Percentiles rank a stretch among this genome's conserved stretches.
Conservation (phyloP, 257 asterid genomes). For the Jaltomata sinuosa region DNA sequence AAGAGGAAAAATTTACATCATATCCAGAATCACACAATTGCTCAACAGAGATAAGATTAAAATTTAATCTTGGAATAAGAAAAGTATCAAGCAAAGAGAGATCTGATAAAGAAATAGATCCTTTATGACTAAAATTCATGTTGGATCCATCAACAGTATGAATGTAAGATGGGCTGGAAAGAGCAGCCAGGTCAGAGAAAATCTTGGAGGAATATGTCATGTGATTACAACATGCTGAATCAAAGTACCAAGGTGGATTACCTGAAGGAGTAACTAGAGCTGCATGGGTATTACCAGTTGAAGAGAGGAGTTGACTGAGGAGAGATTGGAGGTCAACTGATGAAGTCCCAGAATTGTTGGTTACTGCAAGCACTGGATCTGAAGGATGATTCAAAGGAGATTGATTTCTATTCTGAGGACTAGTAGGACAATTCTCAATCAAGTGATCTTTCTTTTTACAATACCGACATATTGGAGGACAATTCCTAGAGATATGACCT, state of each 20-base stretch:
- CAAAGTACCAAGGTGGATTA: too few species aligned
- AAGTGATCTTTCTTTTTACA: slow-evolving; percentile 1
- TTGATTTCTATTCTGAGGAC: background rate
- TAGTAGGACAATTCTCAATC: slow-evolving; percentile 5
- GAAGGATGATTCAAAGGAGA: background rate
- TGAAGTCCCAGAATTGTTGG: background rate
- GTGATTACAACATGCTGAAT: too few species aligned
- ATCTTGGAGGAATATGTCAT: too few species aligned
- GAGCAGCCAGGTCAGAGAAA: too few species aligned
- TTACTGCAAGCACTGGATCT: background rate
- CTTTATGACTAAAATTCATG: too few species aligned
- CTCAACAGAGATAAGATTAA: background rate
- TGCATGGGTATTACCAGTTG: too few species aligned
- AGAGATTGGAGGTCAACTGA: background rate
- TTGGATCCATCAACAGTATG: too few species aligned
- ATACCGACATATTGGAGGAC: background rate
- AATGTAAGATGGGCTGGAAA: too few species aligned
- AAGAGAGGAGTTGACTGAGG: too few species aligned
- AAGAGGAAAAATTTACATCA: background rate
- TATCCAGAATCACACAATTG: background rate
- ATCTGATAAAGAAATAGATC: too few species aligned
- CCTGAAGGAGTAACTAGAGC: too few species aligned
- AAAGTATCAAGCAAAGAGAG: too few species aligned
- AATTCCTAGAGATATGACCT: background rate
- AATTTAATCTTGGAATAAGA: background rate